Evolutionary conservation across 1,284 basidiomycete species (phyloP).

Genomic region (Irpex rosettiformis): DNA sequence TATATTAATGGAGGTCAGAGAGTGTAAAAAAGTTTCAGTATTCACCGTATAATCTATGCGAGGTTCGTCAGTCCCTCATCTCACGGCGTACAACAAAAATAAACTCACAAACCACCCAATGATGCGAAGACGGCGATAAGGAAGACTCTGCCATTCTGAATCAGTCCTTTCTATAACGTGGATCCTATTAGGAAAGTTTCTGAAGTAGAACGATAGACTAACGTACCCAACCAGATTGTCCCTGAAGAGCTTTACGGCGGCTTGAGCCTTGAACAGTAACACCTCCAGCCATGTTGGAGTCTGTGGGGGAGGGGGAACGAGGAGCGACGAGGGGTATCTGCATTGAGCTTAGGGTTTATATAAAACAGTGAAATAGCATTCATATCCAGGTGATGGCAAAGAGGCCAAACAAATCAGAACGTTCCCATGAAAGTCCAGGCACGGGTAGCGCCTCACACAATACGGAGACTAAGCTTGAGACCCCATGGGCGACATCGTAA

Average conservation of each 20-base stretch:
- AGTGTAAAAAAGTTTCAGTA: background rate
- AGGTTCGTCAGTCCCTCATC: slow-evolving; percentile 6
- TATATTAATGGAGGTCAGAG: background rate
- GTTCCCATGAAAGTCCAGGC: background rate
- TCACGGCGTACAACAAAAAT: background rate
- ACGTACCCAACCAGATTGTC: slow-evolving; percentile 64
- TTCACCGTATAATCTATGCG: slow-evolving; percentile 35
- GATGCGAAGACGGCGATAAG: slow-evolving; percentile 69
- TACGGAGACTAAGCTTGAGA: background rate
- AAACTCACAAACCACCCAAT: slow-evolving; percentile 63
- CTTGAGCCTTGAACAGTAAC: slow-evolving; percentile 34
- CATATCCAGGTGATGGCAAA: background rate
- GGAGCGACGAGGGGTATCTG: background rate
- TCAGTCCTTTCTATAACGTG: slow-evolving; percentile 47
- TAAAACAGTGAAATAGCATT: background rate
- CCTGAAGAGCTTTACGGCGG: slow-evolving; percentile 53
- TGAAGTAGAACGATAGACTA: background rate
- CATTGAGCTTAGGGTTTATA: slow-evolving; percentile 6
- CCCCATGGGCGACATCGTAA: background rate
- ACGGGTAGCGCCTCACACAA: background rate
- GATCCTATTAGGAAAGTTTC: slow-evolving; percentile 2
- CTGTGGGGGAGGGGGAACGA: slow-evolving; percentile 5
- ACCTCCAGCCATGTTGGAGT: slow-evolving; percentile 39
- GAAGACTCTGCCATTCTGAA: slow-evolving; percentile 60
- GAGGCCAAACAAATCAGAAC: background rate